These are phyloP conservation scores for Taphrina wiesneri DNA, from an alignment of 1,139 yeast genomes.

Conservation along the genomic window DNA sequence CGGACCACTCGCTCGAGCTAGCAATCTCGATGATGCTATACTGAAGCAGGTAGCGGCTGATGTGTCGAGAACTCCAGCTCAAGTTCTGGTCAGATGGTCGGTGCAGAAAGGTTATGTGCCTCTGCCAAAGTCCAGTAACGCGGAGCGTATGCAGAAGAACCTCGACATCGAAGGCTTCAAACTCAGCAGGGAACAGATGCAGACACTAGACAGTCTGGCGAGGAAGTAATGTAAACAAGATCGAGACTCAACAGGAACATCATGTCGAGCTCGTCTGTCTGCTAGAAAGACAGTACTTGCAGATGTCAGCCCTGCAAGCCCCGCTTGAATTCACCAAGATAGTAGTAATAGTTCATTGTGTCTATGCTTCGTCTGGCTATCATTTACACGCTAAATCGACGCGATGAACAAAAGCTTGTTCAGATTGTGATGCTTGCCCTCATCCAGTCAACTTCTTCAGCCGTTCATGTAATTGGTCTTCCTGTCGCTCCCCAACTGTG, in stretches of 20 bases:
- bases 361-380: no score
- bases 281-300: no score
- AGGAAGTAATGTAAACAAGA: neutral
- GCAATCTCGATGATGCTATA: slow-evolving; percentile 55
- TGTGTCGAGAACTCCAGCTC: slow-evolving; percentile 50
- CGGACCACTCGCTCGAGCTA: slow-evolving; percentile 63
- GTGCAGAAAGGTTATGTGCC: slow-evolving; percentile 58
- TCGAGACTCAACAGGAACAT: no score
- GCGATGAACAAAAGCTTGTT: no score
- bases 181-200: slow-evolving; percentile 59
- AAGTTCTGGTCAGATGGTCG: slow-evolving; percentile 53
- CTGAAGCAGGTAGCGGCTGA: slow-evolving; percentile 46
- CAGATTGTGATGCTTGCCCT: neutral
- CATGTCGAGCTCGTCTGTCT: no score
- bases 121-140: slow-evolving; percentile 69
- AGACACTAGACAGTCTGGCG: slow-evolving; percentile 40
- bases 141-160: slow-evolving; percentile 62
- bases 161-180: slow-evolving; percentile 54
- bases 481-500: slow-evolving; percentile 20
- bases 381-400: no score
- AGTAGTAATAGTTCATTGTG: no score
- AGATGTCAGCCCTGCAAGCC: no score
- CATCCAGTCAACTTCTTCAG: slow-evolving; percentile 22
- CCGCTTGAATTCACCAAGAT: no score
- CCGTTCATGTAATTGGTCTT: slow-evolving; percentile 22